phyloP scores from a whole-genome alignment of 164 flowering plant genomes.

The Brasenia schreberi region DNA sequence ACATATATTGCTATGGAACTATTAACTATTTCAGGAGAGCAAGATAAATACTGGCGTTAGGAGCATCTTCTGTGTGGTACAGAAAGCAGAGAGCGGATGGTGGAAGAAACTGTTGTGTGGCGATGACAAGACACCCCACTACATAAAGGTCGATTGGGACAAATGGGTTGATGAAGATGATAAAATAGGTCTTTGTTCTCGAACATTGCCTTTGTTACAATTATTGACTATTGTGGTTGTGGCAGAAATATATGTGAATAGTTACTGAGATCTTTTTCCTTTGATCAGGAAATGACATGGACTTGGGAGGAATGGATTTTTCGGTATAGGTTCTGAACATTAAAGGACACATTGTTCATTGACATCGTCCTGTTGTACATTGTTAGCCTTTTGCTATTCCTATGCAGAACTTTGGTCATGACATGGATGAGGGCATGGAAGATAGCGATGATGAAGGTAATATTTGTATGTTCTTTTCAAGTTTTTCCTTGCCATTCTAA shows the following conservation, averaged over 20 bases:
- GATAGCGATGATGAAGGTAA: constrained; percentile 40
- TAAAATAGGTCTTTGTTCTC: constrained; percentile 24
- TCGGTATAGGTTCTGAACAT: constrained; percentile 35
- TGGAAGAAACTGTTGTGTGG: constrained; percentile 72
- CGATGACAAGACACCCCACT: constrained; percentile 60
- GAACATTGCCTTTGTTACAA: background rate
- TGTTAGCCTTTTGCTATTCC: background rate
- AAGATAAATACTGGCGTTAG: constrained; percentile 63
- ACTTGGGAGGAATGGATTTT: constrained; percentile 84
- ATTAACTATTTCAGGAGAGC: constrained; percentile 42
- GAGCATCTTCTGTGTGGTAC: constrained; percentile 56
- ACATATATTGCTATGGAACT: background rate
- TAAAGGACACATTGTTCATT: background rate
- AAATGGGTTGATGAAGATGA: constrained; percentile 90
- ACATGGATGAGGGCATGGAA: background rate
- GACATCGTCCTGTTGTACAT: background rate
- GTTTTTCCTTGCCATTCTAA: background rate
- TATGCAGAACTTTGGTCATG: constrained; percentile 43
- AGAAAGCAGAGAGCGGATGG: constrained; percentile 86
- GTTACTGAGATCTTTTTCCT: background rate
- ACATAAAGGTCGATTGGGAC: constrained; percentile 89
- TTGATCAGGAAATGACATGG: constrained; percentile 23
- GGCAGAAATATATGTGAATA: background rate
- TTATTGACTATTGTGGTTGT: background rate
- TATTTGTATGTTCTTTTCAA: background rate